phyloP scores from a whole-genome alignment of 129 eudicot genomes.

The Lonicera japonica region DNA sequence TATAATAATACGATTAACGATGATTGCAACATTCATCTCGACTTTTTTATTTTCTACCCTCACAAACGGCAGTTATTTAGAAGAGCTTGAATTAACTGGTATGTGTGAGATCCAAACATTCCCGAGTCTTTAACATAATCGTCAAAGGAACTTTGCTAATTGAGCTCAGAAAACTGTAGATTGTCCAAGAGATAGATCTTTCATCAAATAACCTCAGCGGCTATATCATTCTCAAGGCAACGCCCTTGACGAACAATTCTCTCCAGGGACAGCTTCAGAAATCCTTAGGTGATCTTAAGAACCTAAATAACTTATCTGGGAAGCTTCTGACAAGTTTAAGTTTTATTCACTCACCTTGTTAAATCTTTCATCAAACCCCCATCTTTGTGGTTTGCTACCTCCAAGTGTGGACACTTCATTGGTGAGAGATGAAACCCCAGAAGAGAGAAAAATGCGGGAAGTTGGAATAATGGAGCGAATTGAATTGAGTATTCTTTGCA shows the following conservation, averaged over 20 bases:
- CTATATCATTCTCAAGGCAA: not conserved
- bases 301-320: conserved; percentile 11
- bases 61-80: not conserved
- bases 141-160: conserved; percentile 14
- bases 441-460: conserved; percentile 8
- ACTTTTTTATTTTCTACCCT: conserved; percentile 14
- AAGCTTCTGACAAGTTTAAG: not conserved
- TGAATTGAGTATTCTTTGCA: conserved; percentile 17
- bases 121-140: conserved; percentile 14
- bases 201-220: conserved; percentile 7
- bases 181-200: conserved; percentile 14
- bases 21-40: conserved; percentile 12
- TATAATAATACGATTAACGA: conserved; percentile 5
- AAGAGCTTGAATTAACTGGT: conserved; percentile 17
- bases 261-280: conserved; percentile 13
- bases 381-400: conserved; percentile 6
- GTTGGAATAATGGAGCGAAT: conserved; percentile 8
- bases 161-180: conserved; percentile 13
- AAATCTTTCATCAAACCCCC: not conserved
- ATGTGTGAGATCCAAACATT: conserved; percentile 1
- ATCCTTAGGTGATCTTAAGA: conserved; percentile 9
- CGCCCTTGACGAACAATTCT: conserved; percentile 10
- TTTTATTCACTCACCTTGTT: not conserved
- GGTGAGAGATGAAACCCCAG: conserved; percentile 9
- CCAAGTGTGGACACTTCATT: conserved; percentile 14